Evolutionary conservation across 805 yeast genomes (phyloP), one percentile per base, ranked within the genome.

Genomic region (Wickerhamomyces pijperi): DNA sequence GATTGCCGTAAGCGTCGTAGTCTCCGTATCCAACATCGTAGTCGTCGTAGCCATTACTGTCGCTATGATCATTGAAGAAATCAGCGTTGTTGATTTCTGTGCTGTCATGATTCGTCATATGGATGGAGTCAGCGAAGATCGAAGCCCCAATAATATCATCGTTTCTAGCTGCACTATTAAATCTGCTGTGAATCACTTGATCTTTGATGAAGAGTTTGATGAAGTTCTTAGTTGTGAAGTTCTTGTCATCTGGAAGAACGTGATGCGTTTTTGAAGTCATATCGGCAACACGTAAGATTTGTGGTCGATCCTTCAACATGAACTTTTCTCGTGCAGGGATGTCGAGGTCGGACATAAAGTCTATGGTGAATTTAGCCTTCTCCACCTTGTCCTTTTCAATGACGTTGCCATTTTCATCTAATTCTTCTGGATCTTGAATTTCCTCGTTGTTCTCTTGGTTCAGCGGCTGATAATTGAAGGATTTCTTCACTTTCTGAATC

Each of bases 151-250:
- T 64, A 47, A 64, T 65, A 20, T 39, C 31, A 29, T 53, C 57
- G 35, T 44, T 8, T 18, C 42, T 36, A n/a, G 42, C 48, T 43
- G 39, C 49, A 42, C 57, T 39, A 47, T 50, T 43, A 40, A 55
- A 49, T 13, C 59, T 47, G 40, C 63, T 50, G 53, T 70, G 68
- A 32, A 65, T 58, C 36, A 67, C 61, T 20, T 55, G 59, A 2
- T 94, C 88, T 55, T 82, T 82, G 29, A 79, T 62, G 53, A 83
- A 83, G 19, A 85, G 63, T 37, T 72, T 69, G 16, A 82, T 71
- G 41, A 90, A 71, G 42, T 75, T 68, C 41, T 74, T 71, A 0
- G 95, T 78, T 15, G 80, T 72, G 58, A 82, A 85, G 45, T 74
- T 79, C 45, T 71, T 68, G 55, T 85, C 95, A 44, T 76, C 78